Evolutionary conservation across 2,329 filamentous ascomycete species (phyloP), one percentile per base, ranked within the genome.

Genomic region (Aspergillus sp.): DNA sequence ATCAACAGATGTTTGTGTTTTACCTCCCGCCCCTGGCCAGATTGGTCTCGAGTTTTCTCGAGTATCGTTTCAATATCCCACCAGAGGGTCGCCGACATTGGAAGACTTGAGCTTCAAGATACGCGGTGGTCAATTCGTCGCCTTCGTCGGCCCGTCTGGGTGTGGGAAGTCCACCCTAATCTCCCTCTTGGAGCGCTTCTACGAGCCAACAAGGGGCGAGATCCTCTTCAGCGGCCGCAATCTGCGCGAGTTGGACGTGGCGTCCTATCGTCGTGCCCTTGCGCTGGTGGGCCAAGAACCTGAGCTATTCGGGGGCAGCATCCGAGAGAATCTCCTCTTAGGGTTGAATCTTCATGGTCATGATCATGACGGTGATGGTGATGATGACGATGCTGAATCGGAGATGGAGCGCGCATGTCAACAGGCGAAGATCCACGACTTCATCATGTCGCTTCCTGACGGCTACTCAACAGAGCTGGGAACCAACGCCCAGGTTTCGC

Each of bases 361-460:
- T 22, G 22, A 22, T 22, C n/a, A n/a, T n/a, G n/a, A n/a, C n/a
- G 22, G 22, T 22, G 22, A 22, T 5, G 22, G 22, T 22, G 22
- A 22, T 22, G 76, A 36, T 15, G 1, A 4, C 32, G 13, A 12
- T 5, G 13, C 13, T 15, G 12, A 36, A 12, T 32, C 30, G 8
- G 12, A 36, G 32, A 36, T 36, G 32, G 6, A 4, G 2, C 83
- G 84, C 49, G 88, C 88, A 0, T 90, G 87, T 67, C 81, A 81
- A 57, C 74, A 88, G 6, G 88, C 88, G 24, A 88, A 89, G 66
- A 89, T 91, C 61, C 87, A 90, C 72, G 85, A 90, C 26, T 84
- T 83, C 17, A 88, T 91, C 62, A 73, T 77, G 53, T 73, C 80
- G 0, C 73, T 91, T 18, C 87, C 87, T 0, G 75, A 87, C 8